Evolutionary conservation across 805 yeast species (phyloP).

Genomic region (Starmerella khaoyaiensis): DNA sequence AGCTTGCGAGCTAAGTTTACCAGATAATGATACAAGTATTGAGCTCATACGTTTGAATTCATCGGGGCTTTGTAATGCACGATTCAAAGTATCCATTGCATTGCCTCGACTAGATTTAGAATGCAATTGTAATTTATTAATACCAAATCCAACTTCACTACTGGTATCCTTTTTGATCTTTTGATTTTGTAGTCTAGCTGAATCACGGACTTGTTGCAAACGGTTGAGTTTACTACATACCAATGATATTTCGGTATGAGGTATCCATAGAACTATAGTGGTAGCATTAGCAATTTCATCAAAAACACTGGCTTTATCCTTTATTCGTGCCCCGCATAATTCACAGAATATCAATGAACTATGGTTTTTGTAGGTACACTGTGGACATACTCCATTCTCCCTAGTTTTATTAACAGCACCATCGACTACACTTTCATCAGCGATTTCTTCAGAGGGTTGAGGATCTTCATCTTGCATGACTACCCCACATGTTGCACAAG

Average conservation of each 20-base stretch:
- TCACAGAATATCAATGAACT: conserved; percentile 69
- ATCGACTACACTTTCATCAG: conserved; percentile 22
- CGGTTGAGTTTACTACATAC: no score
- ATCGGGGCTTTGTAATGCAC: neutral
- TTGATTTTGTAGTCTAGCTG: no score
- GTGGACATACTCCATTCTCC: conserved; percentile 32
- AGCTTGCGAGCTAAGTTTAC: conserved; percentile 19
- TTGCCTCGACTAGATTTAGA: neutral
- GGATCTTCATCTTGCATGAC: conserved; percentile 32
- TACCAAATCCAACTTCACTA: conserved; percentile 1
- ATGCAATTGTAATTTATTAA: conserved; percentile 1
- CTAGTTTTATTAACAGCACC: conserved; percentile 1
- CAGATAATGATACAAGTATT: conserved; percentile 31
- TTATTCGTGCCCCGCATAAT: conserved; percentile 59
- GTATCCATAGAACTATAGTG: neutral
- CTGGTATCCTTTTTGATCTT: no score
- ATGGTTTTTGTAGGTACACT: conserved; percentile 75
- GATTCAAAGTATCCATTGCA: neutral
- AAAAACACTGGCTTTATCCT: neutral
- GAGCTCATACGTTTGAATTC: neutral
- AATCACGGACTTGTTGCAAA: no score
- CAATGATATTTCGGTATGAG: no score
- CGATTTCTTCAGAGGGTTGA: no score
- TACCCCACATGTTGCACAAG: conserved; percentile 55
- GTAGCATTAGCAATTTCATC: neutral